phyloP scores from a whole-genome alignment of 176 grass and related monocot genomes.

The Raddia distichophylla region DNA sequence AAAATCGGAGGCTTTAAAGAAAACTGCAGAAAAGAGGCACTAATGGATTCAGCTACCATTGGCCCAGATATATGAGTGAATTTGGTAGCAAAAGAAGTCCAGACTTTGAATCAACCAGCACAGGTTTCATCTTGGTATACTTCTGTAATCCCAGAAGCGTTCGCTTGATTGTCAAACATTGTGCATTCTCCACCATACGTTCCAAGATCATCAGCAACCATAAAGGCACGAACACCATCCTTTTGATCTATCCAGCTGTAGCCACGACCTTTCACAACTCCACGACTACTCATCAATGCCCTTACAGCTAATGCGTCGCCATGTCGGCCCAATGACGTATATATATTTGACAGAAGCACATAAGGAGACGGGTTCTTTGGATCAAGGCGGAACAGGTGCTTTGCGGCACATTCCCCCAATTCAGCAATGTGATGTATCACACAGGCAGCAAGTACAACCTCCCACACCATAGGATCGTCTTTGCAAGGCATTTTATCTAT shows the following conservation, averaged over 20 bases:
- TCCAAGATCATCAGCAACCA: constrained; percentile 66
- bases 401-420: constrained; percentile 65
- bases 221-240: constrained; percentile 61
- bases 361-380: constrained; percentile 78
- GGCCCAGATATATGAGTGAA: background rate
- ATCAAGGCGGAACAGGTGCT: constrained; percentile 70
- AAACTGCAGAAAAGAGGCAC: background rate
- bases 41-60: constrained; percentile 17
- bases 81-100: constrained; percentile 13
- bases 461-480: constrained; percentile 81
- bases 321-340: constrained; percentile 69
- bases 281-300: constrained; percentile 66
- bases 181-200: constrained; percentile 27
- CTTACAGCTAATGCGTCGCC: constrained; percentile 70
- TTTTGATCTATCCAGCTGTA: constrained; percentile 85
- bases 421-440: constrained; percentile 72
- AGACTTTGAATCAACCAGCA: constrained; percentile 38
- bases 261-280: constrained; percentile 71
- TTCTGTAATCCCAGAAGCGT: constrained; percentile 23
- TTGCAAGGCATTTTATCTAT: constrained; percentile 65
- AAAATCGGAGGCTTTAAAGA: background rate
- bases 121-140: constrained; percentile 33
- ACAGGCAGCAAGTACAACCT: constrained; percentile 83
- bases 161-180: constrained; percentile 4
- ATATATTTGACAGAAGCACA: constrained; percentile 94